These are phyloP conservation scores for Petrea volubilis DNA, from an alignment of 257 asterid genomes.

Conservation along the genomic window DNA sequence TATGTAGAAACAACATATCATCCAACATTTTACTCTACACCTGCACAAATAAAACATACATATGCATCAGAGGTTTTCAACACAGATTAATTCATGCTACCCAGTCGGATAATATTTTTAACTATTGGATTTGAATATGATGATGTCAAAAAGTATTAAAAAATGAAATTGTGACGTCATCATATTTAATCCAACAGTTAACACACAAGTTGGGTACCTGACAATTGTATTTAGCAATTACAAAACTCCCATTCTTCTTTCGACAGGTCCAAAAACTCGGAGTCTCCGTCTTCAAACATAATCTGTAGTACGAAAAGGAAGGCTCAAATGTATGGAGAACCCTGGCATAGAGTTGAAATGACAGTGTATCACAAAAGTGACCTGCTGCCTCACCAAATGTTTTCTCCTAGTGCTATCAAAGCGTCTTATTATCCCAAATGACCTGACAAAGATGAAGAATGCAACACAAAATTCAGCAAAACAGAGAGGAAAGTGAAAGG, in stretches of 20 bases:
- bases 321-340: neutral
- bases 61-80: too few species aligned
- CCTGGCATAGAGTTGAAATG: neutral
- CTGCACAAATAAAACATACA: too few species aligned
- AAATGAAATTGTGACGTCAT: too few species aligned
- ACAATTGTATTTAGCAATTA: slow-evolving; percentile 32
- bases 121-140: too few species aligned
- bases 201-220: too few species aligned
- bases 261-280: slow-evolving; percentile 72
- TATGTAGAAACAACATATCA: too few species aligned
- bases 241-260: slow-evolving; percentile 82
- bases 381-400: slow-evolving; percentile 73
- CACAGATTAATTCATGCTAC: too few species aligned
- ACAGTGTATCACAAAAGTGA: slow-evolving; percentile 4
- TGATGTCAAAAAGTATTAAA: too few species aligned
- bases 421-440: slow-evolving; percentile 66
- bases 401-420: slow-evolving; percentile 60
- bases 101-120: too few species aligned
- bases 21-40: too few species aligned
- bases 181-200: too few species aligned
- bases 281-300: slow-evolving; percentile 81
- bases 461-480: slow-evolving; percentile 22
- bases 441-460: slow-evolving; percentile 44
- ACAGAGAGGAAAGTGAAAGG: slow-evolving; percentile 1
- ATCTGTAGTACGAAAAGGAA: slow-evolving; percentile 46